Evolutionary conservation across 2,329 filamentous ascomycete species (phyloP), one percentile per base, ranked within the genome.

Genomic region (Fusarium coicis): DNA sequence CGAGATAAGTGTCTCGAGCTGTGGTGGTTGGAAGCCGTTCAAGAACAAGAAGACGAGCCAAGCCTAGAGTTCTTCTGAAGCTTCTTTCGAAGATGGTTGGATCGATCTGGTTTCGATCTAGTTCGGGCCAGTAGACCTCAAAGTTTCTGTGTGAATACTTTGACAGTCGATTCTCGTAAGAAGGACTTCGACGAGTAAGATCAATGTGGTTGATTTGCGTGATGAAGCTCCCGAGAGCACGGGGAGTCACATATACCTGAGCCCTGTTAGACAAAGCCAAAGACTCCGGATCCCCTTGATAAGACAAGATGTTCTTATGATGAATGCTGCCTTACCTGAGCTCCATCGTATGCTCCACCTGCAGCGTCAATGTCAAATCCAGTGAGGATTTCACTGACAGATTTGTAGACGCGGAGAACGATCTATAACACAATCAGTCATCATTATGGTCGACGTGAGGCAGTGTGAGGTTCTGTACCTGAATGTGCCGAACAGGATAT

Each of bases 321-420:
- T 16, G 26, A 30, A 54, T 30, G 23, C 50, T 42, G 37, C n/a
- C 50, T 54, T 23, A 97, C 93, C 77, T 96, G 93, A 26, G 88
- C 87, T 40, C 94, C 94, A 79, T 96, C 90, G 75, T 93, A 97
- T 7, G 93, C 93, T 30, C 91, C 92, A 69, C 93, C 93, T 2
- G 93, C 92, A 79, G 92, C 95, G 79, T 96, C 94, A 54, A 97
- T 94, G 76, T 97, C 94, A 75, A 97, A 97, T 0, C 94, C 94
- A 7, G 94, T 94, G 30, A 97, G 86, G 40, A 97, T 95, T 80
- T 97, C 93, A 2, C 93, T 92, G 50, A 97, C 84, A 1, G 92
- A 95, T 77, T 94, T 93, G 84, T 97, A 97, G 42, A 96, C 90
- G 40, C 94, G 92, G 36, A 97, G 86, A 28, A 97, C 94, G 75